phyloP scores from a whole-genome alignment of 2,329 filamentous ascomycete species.

The Septoria linicola region DNA sequence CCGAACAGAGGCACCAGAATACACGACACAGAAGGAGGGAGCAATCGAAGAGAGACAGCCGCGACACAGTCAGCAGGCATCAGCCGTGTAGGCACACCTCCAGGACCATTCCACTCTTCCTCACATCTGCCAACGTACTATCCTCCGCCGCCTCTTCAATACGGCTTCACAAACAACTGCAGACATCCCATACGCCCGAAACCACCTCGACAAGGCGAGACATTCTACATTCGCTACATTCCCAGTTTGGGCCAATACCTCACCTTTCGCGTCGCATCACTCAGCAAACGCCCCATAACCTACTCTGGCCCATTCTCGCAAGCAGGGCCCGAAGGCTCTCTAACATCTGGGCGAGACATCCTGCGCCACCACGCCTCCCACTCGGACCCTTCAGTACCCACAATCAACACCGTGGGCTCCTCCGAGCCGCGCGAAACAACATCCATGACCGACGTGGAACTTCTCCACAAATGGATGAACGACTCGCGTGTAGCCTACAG shows the following conservation, averaged over 20 bases:
- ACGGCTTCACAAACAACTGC: conserved; percentile 72
- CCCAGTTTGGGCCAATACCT: conserved; percentile 80
- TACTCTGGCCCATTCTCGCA: conserved; percentile 58
- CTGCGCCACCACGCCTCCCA: conserved; percentile 17
- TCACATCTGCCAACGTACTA: conserved; percentile 90
- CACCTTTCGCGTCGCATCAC: conserved; percentile 80
- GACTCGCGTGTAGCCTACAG: conserved; percentile 78
- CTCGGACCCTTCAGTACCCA: conserved; percentile 50
- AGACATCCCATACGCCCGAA: conserved; percentile 86
- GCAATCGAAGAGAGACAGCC: conserved; percentile 17
- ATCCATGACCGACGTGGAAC: conserved; percentile 57
- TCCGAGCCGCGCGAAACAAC: conserved; percentile 19
- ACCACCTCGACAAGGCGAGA: conserved; percentile 83
- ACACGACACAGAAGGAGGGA: conserved; percentile 14
- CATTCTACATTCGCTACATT: conserved; percentile 85
- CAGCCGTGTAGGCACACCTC: conserved; percentile 24
- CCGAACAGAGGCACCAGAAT: conserved; percentile 39
- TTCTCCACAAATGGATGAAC: conserved; percentile 86
- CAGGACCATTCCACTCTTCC: conserved; percentile 73
- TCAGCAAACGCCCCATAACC: conserved; percentile 62
- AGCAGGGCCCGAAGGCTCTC: conserved; percentile 29
- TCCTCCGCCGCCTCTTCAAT: conserved; percentile 78
- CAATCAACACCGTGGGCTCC: conserved; percentile 24
- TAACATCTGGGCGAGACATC: conserved; percentile 35
- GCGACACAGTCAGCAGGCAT: conserved; percentile 14